phyloP scores from a whole-genome alignment of 495 filamentous ascomycete species.

The Penicillium ucsense region DNA sequence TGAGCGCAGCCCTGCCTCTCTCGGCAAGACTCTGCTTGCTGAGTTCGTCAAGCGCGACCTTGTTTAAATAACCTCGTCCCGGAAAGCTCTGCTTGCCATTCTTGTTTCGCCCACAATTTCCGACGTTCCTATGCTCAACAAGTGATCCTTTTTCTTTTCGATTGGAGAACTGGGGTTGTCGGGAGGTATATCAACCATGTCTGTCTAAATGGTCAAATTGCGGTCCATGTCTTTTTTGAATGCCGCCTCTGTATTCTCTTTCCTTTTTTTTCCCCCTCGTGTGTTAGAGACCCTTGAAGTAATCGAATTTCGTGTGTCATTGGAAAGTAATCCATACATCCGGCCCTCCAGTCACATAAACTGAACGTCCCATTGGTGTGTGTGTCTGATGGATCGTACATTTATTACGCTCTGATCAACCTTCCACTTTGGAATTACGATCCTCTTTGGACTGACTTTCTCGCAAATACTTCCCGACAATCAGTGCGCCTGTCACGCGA shows the following conservation, averaged over 20 bases:
- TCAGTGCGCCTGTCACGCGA: too few species aligned
- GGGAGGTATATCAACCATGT: constrained; percentile 16
- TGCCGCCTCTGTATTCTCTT: constrained; percentile 23
- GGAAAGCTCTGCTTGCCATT: not conserved
- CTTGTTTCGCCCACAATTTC: not conserved
- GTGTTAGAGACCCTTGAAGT: constrained; percentile 26
- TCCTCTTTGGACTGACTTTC: too few species aligned
- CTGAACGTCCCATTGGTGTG: too few species aligned
- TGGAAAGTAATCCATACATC: not conserved
- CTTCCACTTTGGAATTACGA: too few species aligned
- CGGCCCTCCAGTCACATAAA: too few species aligned
- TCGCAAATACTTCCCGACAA: too few species aligned
- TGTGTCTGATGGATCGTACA: too few species aligned
- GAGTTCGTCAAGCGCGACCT: constrained; percentile 96
- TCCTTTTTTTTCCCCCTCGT: constrained; percentile 11
- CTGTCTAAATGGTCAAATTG: constrained; percentile 11
- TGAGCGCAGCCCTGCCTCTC: constrained; percentile 81
- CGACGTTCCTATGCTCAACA: constrained; percentile 10
- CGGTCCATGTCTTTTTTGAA: constrained; percentile 11
- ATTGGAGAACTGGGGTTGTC: constrained; percentile 8
- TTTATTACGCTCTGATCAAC: too few species aligned
- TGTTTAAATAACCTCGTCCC: constrained; percentile 46
- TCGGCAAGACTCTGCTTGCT: constrained; percentile 86
- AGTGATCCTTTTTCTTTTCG: constrained; percentile 7
- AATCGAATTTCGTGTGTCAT: constrained; percentile 23